Evolutionary conservation across 1,284 basidiomycete genomes (phyloP), one percentile per base, ranked within the genome.

Genomic region (Ustilago shanxiensis): DNA sequence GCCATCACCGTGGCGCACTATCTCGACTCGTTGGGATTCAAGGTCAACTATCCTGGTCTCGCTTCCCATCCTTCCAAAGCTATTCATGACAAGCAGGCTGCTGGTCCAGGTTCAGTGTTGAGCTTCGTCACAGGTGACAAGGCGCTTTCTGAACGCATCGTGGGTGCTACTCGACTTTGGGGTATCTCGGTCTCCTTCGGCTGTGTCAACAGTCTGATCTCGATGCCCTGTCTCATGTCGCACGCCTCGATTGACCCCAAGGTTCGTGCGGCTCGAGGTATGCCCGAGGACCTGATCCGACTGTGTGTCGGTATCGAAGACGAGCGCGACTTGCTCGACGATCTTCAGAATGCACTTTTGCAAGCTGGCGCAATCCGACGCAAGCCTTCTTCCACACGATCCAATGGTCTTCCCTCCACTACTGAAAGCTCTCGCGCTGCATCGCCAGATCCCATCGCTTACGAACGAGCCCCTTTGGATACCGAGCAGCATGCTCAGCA

Each of bases 151-250:
- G 95, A 98, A 87, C 90, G 92, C 68, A 94, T 99, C 72, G 95
- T 99, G 10, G 95, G 93, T 7, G 93, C 92, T 1, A 93, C 96
- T 10, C 90, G 94, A 55, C 88, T 99, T 33, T 99, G 96, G 95
- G 95, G 96, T 35, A 98, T 99, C 84, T 95, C 93, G 75, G 97
- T 99, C 80, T 95, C 93, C 82, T 99, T 99, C 86, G 97, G 97
- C 33, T 95, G 94, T 79, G 95, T 99, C 80, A 99, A 99, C 89
- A 95, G 93, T 84, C 88, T 99, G 85, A 99, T 99, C 87, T 95
- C 94, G 80, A 99, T 99, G 97, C 97, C 97, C 50, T 99, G 97
- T 87, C 91, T 95, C 80, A 99, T 99, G 97, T 97, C 95, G 28
- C 97, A 99, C 87, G 95, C 97, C 29, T 98, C 95, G 44, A 99